Evolutionary conservation across 2,329 filamentous ascomycete species (phyloP), one percentile per base, ranked within the genome.

Genomic region (Aspergillus sclerotialis): DNA sequence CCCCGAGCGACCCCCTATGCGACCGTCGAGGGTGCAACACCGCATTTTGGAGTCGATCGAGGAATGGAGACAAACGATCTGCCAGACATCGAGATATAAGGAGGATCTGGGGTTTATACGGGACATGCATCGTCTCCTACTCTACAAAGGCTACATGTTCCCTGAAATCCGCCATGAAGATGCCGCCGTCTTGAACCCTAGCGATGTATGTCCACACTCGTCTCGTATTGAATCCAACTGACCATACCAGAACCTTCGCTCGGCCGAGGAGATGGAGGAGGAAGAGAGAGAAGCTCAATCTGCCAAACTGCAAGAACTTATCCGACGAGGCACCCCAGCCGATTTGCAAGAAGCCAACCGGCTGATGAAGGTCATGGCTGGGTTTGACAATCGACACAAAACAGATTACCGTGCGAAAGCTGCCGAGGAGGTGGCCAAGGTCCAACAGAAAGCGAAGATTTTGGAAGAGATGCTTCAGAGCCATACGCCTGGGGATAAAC

Each of bases 301-400:
- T 3, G 92, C 92, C n/a, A 98, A 98, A 64, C 73, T 98, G 12
- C 92, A 98, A 58, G 92, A 98, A 64, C 72, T 98, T 34, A 96
- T 98, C 56, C 82, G 92, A 40, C 75, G 92, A 47, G 92, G 92
- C 35, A 82, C 85, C 4, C 92, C 92, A 16, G 84, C 93, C 44
- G 92, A 98, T 60, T 68, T 98, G 39, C 90, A 95, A 60, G 92
- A 98, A 68, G 92, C 92, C 35, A 98, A 96, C 58, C 82, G 87
- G 49, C 72, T 98, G 34, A 98, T 98, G 92, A 98, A 98, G 66
- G 76, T 98, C 47, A 96, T 98, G 92, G 92, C 92, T 34, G 92
- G 92, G 43, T 98, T 85, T 62, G 92, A 98, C 60, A 95, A 86
- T 38, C 75, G 89, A 49, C 84, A 87, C 59, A 96, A 96, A 68